Percentiles rank a stretch among this genome's conserved stretches.
Evolutionary conservation across 2,329 filamentous ascomycete genomes (phyloP).

Genomic region (Eutypa lata): DNA sequence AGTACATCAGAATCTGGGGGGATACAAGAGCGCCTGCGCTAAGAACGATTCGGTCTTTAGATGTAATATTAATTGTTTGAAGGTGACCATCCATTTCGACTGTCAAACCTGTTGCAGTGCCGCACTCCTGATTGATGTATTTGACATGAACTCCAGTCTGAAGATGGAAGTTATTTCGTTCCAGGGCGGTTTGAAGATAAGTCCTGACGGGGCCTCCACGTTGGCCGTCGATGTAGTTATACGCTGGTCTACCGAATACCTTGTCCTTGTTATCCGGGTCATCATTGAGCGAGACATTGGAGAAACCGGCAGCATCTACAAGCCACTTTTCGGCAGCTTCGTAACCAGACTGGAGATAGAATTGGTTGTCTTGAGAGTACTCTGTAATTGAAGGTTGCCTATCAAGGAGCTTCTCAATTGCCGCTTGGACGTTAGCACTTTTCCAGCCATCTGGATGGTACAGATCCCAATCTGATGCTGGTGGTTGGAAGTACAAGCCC

Average conservation of each 20-base stretch:
- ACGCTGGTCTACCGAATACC: slow-evolving; percentile 47
- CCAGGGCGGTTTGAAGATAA: slow-evolving; percentile 45
- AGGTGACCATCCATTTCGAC: slow-evolving; percentile 30
- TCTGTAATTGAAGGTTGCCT: slow-evolving; percentile 41
- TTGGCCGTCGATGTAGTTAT: slow-evolving; percentile 46
- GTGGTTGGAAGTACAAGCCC: slow-evolving; percentile 51
- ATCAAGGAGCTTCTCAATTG: slow-evolving; percentile 40
- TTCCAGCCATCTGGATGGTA: slow-evolving; percentile 51
- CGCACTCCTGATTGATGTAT: slow-evolving; percentile 38
- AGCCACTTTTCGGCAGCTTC: slow-evolving; percentile 46
- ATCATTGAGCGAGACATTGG: slow-evolving; percentile 45
- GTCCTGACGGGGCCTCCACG: slow-evolving; percentile 46
- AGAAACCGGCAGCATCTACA: slow-evolving; percentile 44
- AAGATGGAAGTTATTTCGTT: slow-evolving; percentile 40
- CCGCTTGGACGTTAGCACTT: slow-evolving; percentile 42
- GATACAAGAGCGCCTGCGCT: slow-evolving; percentile 33
- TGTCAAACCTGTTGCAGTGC: slow-evolving; percentile 40
- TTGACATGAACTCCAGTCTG: slow-evolving; percentile 40
- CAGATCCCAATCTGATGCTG: slow-evolving; percentile 48
- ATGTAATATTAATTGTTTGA: slow-evolving; percentile 26
- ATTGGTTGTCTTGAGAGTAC: slow-evolving; percentile 41
- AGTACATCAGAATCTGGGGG: slow-evolving; percentile 34
- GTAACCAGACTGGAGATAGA: slow-evolving; percentile 46
- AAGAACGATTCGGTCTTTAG: slow-evolving; percentile 28
- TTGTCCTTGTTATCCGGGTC: slow-evolving; percentile 41